These are phyloP conservation scores for Avena insularis DNA, from an alignment of 176 grass and related monocot genomes.

Conservation along the genomic window DNA sequence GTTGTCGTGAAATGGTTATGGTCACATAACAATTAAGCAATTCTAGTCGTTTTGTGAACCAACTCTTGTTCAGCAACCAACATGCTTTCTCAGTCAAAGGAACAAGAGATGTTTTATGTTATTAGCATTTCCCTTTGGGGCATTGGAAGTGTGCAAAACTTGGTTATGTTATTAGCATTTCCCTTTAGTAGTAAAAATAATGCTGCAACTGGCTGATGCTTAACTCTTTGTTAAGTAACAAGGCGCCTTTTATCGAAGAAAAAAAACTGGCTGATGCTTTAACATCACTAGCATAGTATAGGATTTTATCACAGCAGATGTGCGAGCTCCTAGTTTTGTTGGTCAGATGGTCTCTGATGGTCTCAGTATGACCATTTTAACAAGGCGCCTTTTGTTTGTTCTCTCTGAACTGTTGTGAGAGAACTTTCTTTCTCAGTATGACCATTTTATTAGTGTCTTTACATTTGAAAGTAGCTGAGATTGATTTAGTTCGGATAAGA, in stretches of 20 bases:
- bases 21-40: background rate
- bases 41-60: background rate
- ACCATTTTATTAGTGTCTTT: background rate
- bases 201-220: background rate
- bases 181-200: too few species aligned
- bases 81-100: background rate
- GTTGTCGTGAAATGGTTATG: background rate
- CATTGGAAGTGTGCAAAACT: background rate
- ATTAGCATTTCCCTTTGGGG: background rate
- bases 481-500: background rate
- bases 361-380: too few species aligned
- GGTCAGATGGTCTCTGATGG: background rate
- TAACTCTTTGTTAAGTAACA: too few species aligned
- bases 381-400: too few species aligned
- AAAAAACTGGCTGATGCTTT: background rate
- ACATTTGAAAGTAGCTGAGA: background rate
- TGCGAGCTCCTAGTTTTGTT: background rate
- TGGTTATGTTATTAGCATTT: too few species aligned
- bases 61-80: background rate
- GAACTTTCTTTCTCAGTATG: too few species aligned
- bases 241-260: too few species aligned
- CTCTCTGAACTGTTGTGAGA: background rate
- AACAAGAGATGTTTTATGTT: background rate
- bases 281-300: background rate
- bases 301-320: slow-evolving; percentile 7